Base-by-base conservation (phyloP, 805 yeast genomes). In the Nakazawaea ernobii region DNA sequence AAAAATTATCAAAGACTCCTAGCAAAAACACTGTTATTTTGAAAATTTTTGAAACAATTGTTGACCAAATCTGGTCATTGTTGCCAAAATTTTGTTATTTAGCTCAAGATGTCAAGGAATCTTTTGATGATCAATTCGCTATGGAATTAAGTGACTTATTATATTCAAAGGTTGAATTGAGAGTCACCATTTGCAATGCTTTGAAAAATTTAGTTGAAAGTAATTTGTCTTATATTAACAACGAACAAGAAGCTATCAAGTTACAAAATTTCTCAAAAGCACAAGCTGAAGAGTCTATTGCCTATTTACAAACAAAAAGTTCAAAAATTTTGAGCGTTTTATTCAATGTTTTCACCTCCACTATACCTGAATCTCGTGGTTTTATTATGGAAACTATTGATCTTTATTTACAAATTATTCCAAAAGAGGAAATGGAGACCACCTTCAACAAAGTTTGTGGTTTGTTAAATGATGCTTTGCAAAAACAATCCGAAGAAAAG, bases 1-100 rank as follows among this genome's bases (percentile, higher is more conserved):
- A 67, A 8, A 80, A 75, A 51, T 67, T 79, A 42, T 62, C 59
- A 11, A 55, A 65, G 1, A 62, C 71, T 17, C 55, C 74, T 32
- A 69, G 74, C 36, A 73, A 76, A 43, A 77, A 80, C 44, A 79
- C 91, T 1, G 73, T 86, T 51, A 86, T 88, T 61, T 64, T 69
- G 49, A 94, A 89, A 66, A 80, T 94, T 45, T 86, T 87, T 60
- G 77, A 81, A 56, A 92, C 99, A 2, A 79, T 94, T 39, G 71
- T 87, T 37, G 96, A 87, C 60, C 99, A 94, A 72, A 74, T 91
- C 32, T 90, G 97, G 97, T 82, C 95, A 1, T 71, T 91, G 53
- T 71, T 94, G 52, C 96, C 98, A 14, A 85, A 82, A 55, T 94
- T 90, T 65, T 84, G 94, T 60, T 94, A 86, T 60, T 73, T 91